These are phyloP conservation scores for Halenospora varia DNA, from an alignment of 495 filamentous ascomycete genomes.

Conservation along the genomic window DNA sequence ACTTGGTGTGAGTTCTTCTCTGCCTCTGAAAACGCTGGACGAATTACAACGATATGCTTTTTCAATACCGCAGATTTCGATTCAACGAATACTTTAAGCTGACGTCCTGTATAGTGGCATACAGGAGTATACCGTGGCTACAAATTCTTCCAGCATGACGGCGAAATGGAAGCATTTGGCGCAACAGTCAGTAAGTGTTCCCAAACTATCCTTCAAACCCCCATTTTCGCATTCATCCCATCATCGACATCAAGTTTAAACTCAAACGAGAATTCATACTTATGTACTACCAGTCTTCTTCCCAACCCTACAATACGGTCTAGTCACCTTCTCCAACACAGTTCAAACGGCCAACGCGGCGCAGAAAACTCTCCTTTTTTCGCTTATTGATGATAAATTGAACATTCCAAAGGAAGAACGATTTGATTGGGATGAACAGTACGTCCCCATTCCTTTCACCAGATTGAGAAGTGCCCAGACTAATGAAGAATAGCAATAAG, in stretches of 20 bases:
- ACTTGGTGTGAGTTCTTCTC: too few relatives aligned
- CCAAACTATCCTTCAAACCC: neutral
- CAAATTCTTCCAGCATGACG: slow-evolving; percentile 37
- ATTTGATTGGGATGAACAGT: slow-evolving; percentile 29
- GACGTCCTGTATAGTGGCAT: slow-evolving; percentile 47
- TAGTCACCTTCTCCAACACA: slow-evolving; percentile 44
- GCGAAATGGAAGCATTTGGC: slow-evolving; percentile 42
- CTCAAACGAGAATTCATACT: too few relatives aligned
- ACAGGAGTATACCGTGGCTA: slow-evolving; percentile 39
- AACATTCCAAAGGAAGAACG: slow-evolving; percentile 27
- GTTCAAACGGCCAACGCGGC: slow-evolving; percentile 27
- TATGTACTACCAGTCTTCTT: slow-evolving; percentile 28
- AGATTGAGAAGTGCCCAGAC: neutral
- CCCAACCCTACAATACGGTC: slow-evolving; percentile 39
- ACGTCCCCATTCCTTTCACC: slow-evolving; percentile 9
- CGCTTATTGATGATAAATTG: slow-evolving; percentile 39
- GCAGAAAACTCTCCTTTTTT: slow-evolving; percentile 30
- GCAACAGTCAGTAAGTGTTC: slow-evolving; percentile 28
- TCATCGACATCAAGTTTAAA: too few relatives aligned
- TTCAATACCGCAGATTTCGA: slow-evolving; percentile 30
- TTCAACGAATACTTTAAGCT: slow-evolving; percentile 13
- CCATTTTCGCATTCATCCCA: neutral
- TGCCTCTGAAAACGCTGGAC: too few relatives aligned
- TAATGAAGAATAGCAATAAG: slow-evolving; percentile 5
- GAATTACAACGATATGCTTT: neutral